Conservation (phyloP, 2,329 filamentous ascomycete genomes). For the Pseudogymnoascus sp. region DNA sequence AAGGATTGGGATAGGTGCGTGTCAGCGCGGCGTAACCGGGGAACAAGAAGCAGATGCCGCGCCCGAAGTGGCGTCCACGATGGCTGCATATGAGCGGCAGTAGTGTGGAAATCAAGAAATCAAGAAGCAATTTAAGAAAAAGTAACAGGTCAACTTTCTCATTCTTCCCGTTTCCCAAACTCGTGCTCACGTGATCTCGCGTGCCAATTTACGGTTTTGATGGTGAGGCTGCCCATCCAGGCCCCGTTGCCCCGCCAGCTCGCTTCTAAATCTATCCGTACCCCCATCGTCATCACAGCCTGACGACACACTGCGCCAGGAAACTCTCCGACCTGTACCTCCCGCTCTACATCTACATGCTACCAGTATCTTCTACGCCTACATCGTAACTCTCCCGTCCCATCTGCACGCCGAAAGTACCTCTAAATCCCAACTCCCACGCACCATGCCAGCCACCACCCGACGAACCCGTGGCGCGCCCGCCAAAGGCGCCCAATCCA, state of each 20-base stretch:
- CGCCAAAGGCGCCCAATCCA: conserved; percentile 42
- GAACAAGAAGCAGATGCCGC: neutral
- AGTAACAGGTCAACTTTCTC: neutral
- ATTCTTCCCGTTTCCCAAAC: neutral
- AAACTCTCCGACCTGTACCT: neutral
- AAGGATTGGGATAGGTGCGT: neutral
- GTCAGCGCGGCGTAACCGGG: neutral
- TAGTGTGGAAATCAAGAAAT: neutral
- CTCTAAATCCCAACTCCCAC: neutral
- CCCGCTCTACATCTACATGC: neutral
- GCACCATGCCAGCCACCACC: conserved; percentile 36
- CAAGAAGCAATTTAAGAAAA: neutral
- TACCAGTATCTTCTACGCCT: neutral
- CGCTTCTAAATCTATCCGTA: neutral
- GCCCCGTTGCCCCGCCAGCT: neutral
- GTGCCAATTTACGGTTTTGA: neutral
- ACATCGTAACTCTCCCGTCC: neutral
- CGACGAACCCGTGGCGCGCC: conserved; percentile 33
- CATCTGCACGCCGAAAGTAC: neutral
- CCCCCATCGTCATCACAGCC: conserved; percentile 1
- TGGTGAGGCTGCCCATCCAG: neutral
- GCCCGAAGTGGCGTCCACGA: neutral
- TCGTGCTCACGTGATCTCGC: neutral
- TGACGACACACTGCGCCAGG: neutral
- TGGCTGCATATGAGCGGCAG: neutral